Evolutionary conservation across 768 basidiomycete species (phyloP).

Genomic region (Lyophyllum decastes): DNA sequence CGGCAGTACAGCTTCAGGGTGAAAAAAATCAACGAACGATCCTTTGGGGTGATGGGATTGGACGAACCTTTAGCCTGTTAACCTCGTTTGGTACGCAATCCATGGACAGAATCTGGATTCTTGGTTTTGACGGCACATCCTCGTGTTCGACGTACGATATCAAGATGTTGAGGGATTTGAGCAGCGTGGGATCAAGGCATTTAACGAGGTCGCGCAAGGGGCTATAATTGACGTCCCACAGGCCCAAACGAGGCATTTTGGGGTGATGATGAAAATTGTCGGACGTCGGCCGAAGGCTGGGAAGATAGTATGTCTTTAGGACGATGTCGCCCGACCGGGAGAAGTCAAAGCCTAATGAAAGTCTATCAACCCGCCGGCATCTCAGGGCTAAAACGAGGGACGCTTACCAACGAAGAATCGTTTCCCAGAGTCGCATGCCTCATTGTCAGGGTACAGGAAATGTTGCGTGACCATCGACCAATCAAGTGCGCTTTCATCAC

Average conservation of each 20-base stretch:
- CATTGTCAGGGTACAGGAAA: constrained; percentile 26
- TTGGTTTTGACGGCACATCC: constrained; percentile 23
- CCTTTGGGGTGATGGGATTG: background rate
- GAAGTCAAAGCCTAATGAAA: constrained; percentile 30
- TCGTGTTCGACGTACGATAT: constrained; percentile 25
- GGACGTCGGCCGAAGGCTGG: constrained; percentile 15
- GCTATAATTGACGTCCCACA: constrained; percentile 26
- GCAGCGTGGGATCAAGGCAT: constrained; percentile 24
- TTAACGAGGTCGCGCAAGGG: constrained; percentile 23
- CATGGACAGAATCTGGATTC: constrained; percentile 28
- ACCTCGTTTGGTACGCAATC: constrained; percentile 26
- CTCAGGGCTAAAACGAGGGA: background rate
- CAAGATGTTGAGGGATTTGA: constrained; percentile 26
- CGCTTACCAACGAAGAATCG: constrained; percentile 32
- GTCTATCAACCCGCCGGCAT: background rate
- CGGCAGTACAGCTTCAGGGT: constrained; percentile 30
- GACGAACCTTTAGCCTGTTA: constrained; percentile 30
- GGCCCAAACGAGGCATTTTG: constrained; percentile 8
- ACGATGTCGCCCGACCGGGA: constrained; percentile 23
- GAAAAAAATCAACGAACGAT: background rate
- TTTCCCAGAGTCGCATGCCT: constrained; percentile 20
- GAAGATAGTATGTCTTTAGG: constrained; percentile 32
- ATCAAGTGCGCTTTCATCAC: constrained; percentile 21
- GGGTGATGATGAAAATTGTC: constrained; percentile 1
- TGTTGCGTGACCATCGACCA: constrained; percentile 29